Evolutionary conservation across 2,329 filamentous ascomycete genomes (phyloP), one percentile per base, ranked within the genome.

Genomic region (Botrytis hyacinthi): DNA sequence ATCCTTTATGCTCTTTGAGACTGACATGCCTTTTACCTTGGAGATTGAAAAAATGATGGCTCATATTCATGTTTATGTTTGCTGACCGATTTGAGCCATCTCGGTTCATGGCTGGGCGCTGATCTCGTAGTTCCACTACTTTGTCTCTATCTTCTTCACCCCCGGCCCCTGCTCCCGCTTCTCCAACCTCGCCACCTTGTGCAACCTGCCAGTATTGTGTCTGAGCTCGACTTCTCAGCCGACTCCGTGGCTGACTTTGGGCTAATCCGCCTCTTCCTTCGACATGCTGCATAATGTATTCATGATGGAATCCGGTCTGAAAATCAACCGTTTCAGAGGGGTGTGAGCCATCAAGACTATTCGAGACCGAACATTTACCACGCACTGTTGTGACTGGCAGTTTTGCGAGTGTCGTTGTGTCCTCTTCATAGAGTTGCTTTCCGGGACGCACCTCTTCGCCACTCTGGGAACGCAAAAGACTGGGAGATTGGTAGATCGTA

Each of bases 11-110:
- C 16, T 79, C 86, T 62, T 81, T 82, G 18, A 89, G 81, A 76
- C 87, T 89, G 76, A 89, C 83, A 78, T 89, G 87, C 2, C 86
- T 87, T 74, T 83, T 84, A 46, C 84, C 84, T 72, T 83, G 83
- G 44, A 90, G 83, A 77, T 82, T 86, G 22, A 79, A 78, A 10
- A 70, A 48, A 32, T 77, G 74, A 59, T 73, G 74, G 7, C 73
- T 76, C 46, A 78, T 73, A 26, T 73, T 73, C 20, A 26, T 51
- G 70, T 66, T 66, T 61, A 68, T 72, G 48, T 60, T 65, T 70
- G 66, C 72, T 51, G 44, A 76, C 74, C 71, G 67, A 12, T 40
- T 74, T 42, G 44, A 76, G 73, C 71, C 72, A 16, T 67, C 67
- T 46, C 66, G 26, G 3, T 68, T 57, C 18, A 57, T 9, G 29